Evolutionary conservation across 2,329 filamentous ascomycete species (phyloP), one percentile per base, ranked within the genome.

Genomic region (Fusarium praegraminearum): DNA sequence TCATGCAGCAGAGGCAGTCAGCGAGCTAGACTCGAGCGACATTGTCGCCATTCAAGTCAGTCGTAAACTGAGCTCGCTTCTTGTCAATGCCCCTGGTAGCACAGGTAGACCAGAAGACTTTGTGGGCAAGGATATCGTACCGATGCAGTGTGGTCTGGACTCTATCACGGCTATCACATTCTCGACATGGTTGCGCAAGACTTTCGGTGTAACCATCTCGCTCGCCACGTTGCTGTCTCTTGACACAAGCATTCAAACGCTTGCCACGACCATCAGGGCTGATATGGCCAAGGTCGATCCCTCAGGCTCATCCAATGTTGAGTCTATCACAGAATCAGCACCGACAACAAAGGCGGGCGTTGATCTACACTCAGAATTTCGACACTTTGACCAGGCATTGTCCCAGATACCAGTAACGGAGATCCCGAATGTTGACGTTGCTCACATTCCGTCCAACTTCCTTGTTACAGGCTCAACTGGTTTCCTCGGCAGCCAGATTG

Each of bases 121-220:
- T 33, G 41, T 40, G 10, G 57, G 57, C 43, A 60, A 54, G 57
- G 41, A 60, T 28, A 47, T 60, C 3, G 50, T 60, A 6, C 49
- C 57, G 8, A 54, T 60, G 57, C 57, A 60, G 43, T 60, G 43
- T 9, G 41, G 57, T 6, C 41, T 60, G 41, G 57, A 60, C 32
- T 60, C 57, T 45, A 60, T 60, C 50, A 46, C 41, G 7, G 57
- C 57, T 3, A 60, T 60, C 41, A 1, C 43, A 7, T 50, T 60
- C n/a, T 55, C 57, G 9, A 10, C 57, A n/a, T 60, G 50, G 57
- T 46, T 60, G 28, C 49, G 57, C 41, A 55, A 60, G 49, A 55
- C 57, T 3, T 60, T 55, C 47, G 43, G 41, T 7, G 33, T 47
- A 10, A 28, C 38, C 10, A 28, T 60, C 22, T 46, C 57, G 20